Conservation (phyloP, 257 asterid genomes). For the Forsythia suspensa region DNA sequence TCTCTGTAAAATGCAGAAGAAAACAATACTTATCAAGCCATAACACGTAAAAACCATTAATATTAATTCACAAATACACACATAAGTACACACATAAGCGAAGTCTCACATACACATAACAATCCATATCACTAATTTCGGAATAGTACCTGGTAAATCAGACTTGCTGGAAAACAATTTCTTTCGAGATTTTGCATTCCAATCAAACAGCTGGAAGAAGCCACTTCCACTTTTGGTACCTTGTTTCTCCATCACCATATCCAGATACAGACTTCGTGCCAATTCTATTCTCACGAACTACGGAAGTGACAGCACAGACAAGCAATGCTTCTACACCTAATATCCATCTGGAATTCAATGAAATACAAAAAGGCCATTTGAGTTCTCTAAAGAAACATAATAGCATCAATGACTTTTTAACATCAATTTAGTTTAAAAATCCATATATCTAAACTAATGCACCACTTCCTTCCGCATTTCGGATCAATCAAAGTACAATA, state of each 20-base stretch:
- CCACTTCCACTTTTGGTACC: slow-evolving; percentile 73
- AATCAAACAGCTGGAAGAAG: slow-evolving; percentile 83
- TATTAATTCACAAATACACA: too few relatives aligned
- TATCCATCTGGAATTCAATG: slow-evolving; percentile 35
- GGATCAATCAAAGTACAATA: background rate
- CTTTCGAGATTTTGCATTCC: slow-evolving; percentile 91
- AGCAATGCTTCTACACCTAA: slow-evolving; percentile 2
- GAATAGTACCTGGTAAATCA: slow-evolving; percentile 58
- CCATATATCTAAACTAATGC: background rate
- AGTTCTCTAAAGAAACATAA: slow-evolving; percentile 6
- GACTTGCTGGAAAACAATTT: slow-evolving; percentile 78
- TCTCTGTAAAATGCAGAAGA: slow-evolving; percentile 45
- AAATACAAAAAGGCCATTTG: background rate
- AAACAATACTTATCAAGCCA: background rate
- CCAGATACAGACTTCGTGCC: slow-evolving; percentile 14
- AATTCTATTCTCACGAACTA: slow-evolving; percentile 23
- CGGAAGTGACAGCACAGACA: slow-evolving; percentile 13
- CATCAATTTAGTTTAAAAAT: background rate
- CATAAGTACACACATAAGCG: too few relatives aligned
- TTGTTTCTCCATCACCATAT: slow-evolving; percentile 74
- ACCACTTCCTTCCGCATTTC: background rate
- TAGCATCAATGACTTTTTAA: background rate
- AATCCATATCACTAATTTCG: background rate
- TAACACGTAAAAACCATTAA: background rate
- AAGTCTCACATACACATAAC: background rate